A percentile compares a stretch with the other conserved stretches of the same genome.
phyloP scores from a whole-genome alignment of 306 rosid species.

The Comarum palustre region DNA sequence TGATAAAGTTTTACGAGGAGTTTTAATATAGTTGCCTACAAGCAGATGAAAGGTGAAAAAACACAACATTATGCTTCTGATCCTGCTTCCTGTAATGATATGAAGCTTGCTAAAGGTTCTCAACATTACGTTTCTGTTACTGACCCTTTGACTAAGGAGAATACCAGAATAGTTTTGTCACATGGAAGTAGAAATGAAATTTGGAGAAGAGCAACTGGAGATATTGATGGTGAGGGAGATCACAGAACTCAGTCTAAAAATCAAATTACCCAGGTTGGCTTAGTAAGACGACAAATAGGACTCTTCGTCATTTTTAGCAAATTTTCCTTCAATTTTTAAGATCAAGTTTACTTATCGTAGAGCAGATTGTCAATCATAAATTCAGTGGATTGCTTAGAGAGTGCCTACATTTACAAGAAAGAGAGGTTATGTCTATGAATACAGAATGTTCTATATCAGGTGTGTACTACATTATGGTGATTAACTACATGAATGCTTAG shows the following conservation, averaged over 20 bases:
- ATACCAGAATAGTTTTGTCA: neutral
- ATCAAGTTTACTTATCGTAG: conserved; percentile 10
- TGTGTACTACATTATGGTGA: neutral
- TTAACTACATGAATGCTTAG: neutral
- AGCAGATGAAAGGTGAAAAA: conserved; percentile 4
- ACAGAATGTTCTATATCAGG: conserved; percentile 15
- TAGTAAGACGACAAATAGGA: neutral
- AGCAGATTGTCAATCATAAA: conserved; percentile 15
- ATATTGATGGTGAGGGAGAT: conserved; percentile 5
- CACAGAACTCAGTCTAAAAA: neutral
- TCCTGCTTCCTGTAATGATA: conserved; percentile 9
- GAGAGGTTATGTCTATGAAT: conserved; percentile 4
- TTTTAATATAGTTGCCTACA: conserved; percentile 3
- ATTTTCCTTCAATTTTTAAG: neutral
- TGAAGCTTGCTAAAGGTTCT: conserved; percentile 6
- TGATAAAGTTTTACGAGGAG: neutral
- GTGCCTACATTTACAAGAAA: conserved; percentile 9
- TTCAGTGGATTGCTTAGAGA: conserved; percentile 5
- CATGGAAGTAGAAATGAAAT: neutral
- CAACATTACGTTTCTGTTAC: neutral
- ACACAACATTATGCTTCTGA: neutral
- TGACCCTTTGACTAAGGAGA: conserved; percentile 1
- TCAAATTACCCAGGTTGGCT: conserved; percentile 24
- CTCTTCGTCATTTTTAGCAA: neutral
- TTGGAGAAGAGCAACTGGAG: neutral